Conservation (phyloP, 192 early-diverging fungal species). For the Jimgerdemannia flammicorona region DNA sequence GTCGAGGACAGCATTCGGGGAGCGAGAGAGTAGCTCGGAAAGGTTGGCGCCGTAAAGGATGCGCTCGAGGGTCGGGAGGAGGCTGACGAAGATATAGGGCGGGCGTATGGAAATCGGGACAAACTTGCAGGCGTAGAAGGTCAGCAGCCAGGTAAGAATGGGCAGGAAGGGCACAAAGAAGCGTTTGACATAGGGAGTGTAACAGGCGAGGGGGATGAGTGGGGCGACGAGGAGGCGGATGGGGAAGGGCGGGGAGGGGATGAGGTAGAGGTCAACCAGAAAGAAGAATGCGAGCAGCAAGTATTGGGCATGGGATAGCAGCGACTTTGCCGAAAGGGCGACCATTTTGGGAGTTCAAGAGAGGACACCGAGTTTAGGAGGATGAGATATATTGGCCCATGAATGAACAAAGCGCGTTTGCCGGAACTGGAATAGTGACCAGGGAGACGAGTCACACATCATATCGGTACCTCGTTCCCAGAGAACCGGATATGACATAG, state of each 20-base stretch:
- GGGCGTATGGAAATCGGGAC: constrained; percentile 49
- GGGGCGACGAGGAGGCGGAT: background rate
- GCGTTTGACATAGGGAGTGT: constrained; percentile 35
- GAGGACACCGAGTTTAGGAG: background rate
- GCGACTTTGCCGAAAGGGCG: background rate
- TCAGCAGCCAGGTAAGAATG: constrained; percentile 55
- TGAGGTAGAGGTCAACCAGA: constrained; percentile 23
- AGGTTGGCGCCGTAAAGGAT: constrained; percentile 67
- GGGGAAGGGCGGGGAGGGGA: background rate
- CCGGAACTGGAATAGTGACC: background rate
- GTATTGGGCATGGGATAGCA: background rate
- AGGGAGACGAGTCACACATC: no score
- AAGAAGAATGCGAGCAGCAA: constrained; percentile 25
- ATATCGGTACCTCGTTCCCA: no score
- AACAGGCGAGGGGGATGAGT: background rate
- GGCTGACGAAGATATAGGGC: constrained; percentile 54
- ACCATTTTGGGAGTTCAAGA: background rate
- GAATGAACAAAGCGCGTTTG: background rate
- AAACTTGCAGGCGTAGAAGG: constrained; percentile 52
- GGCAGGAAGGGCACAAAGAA: constrained; percentile 48
- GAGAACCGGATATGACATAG: no score
- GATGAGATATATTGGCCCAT: background rate
- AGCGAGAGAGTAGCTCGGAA: constrained; percentile 51
- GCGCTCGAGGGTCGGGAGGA: constrained; percentile 62
- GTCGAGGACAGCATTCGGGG: constrained; percentile 51